These are phyloP conservation scores for Porcisia deanei DNA, from an alignment of 208 protist species.

Conservation along the genomic window DNA sequence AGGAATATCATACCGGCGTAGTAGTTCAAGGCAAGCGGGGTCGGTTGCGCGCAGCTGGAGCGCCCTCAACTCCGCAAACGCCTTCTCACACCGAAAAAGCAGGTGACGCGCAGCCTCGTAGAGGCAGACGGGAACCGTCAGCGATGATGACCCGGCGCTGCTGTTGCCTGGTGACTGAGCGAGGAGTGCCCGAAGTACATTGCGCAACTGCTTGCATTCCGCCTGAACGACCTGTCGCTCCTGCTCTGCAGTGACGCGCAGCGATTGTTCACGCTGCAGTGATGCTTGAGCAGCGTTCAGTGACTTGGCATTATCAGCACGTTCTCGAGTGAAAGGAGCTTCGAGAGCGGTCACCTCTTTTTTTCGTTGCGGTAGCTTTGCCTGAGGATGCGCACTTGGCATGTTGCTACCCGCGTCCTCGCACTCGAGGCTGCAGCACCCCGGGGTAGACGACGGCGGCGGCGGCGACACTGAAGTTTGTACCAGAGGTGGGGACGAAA, in stretches of 20 bases:
- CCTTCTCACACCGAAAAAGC: slow-evolving; percentile 11
- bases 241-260: slow-evolving; percentile 27
- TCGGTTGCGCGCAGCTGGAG: slow-evolving; percentile 27
- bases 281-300: slow-evolving; percentile 21
- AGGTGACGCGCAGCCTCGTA: slow-evolving; percentile 25
- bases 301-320: slow-evolving; percentile 12
- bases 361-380: neutral
- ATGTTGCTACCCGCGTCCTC: too few relatives aligned
- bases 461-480: neutral
- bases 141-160: neutral
- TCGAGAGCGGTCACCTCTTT: slow-evolving; percentile 5
- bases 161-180: neutral
- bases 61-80: slow-evolving; percentile 30
- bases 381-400: neutral
- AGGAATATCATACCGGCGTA: slow-evolving; percentile 25
- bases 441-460: neutral
- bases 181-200: slow-evolving; percentile 4
- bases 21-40: slow-evolving; percentile 12
- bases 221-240: slow-evolving; percentile 3
- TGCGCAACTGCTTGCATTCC: slow-evolving; percentile 28
- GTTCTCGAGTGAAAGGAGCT: slow-evolving; percentile 23
- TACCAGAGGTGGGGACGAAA: neutral
- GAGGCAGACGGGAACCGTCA: slow-evolving; percentile 11
- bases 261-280: slow-evolving; percentile 25
- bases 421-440: neutral